phyloP scores from a whole-genome alignment of 805 yeast genomes.

The Grigorovia humatica region DNA sequence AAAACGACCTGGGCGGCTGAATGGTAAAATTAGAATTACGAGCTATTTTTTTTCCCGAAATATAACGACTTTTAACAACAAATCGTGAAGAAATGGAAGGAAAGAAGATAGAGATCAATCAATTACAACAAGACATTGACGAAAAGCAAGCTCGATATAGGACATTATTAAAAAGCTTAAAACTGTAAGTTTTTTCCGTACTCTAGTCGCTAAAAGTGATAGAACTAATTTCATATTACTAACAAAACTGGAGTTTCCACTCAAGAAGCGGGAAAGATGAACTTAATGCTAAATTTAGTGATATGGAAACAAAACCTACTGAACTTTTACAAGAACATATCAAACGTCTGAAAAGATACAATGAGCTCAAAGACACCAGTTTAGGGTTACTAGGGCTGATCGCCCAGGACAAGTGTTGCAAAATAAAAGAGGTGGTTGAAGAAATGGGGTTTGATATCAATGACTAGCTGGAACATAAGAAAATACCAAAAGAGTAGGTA shows the following conservation, averaged over 20 bases:
- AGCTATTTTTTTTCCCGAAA: too few relatives aligned
- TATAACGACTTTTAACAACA: background rate
- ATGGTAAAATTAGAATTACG: too few relatives aligned
- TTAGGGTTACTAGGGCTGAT: slow-evolving; percentile 46
- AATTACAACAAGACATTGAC: background rate
- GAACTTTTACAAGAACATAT: slow-evolving; percentile 43
- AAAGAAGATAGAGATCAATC: background rate
- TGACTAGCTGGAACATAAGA: slow-evolving; percentile 7
- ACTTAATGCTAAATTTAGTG: background rate
- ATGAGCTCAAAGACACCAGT: slow-evolving; percentile 55
- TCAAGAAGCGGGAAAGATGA: too few relatives aligned
- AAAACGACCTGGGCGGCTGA: too few relatives aligned
- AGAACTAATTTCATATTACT: background rate
- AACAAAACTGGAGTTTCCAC: too few relatives aligned
- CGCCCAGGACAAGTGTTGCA: slow-evolving; percentile 45
- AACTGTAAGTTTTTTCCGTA: slow-evolving; percentile 2
- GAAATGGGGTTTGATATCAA: slow-evolving; percentile 37
- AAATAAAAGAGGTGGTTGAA: slow-evolving; percentile 38
- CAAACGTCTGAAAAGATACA: slow-evolving; percentile 41
- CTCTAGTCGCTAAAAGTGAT: background rate
- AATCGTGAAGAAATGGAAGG: background rate
- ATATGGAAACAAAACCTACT: slow-evolving; percentile 24
- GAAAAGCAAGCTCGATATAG: background rate
- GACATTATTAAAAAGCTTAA: background rate
- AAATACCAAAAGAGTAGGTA: too few relatives aligned